A percentile compares a stretch with the other conserved stretches of the same genome.
Evolutionary conservation across 805 yeast genomes (phyloP).

Genomic region (Metschnikowia orientalis): DNA sequence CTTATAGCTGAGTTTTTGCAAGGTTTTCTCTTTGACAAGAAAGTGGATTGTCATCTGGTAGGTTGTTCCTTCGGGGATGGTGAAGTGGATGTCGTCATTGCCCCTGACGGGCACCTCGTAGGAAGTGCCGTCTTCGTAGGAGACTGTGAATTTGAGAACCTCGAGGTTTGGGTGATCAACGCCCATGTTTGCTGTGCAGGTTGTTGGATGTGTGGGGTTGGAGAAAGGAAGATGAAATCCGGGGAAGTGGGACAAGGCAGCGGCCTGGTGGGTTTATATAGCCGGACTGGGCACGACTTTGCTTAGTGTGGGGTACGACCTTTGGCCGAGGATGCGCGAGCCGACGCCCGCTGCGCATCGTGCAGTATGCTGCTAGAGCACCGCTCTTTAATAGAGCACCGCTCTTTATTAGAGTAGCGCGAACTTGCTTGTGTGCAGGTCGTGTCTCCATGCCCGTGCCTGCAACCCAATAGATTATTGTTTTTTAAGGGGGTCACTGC

Average conservation of each 20-base stretch:
- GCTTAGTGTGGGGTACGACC: background rate
- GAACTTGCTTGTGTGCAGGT: no score
- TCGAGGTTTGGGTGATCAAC: constrained; percentile 30
- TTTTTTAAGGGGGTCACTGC: no score
- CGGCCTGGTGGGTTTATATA: background rate
- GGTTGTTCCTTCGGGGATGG: constrained; percentile 36
- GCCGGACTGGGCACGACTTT: no score
- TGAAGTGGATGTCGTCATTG: constrained; percentile 24
- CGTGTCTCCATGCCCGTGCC: no score
- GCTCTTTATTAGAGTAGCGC: no score
- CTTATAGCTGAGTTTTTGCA: constrained; percentile 31
- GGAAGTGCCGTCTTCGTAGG: constrained; percentile 27
- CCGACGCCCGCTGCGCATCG: background rate
- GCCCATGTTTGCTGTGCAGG: constrained; percentile 6
- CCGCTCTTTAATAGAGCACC: no score
- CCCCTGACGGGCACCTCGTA: constrained; percentile 26
- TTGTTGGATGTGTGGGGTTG: no score
- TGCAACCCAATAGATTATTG: no score
- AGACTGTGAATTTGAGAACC: constrained; percentile 27
- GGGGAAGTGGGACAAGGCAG: no score
- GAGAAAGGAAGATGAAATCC: no score
- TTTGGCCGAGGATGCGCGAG: background rate
- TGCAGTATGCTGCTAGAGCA: no score
- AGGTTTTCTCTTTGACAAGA: constrained; percentile 24
- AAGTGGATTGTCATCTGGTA: constrained; percentile 32